Evolutionary conservation across 345 rosid genomes (phyloP).

Genomic region (Balakata baccata): DNA sequence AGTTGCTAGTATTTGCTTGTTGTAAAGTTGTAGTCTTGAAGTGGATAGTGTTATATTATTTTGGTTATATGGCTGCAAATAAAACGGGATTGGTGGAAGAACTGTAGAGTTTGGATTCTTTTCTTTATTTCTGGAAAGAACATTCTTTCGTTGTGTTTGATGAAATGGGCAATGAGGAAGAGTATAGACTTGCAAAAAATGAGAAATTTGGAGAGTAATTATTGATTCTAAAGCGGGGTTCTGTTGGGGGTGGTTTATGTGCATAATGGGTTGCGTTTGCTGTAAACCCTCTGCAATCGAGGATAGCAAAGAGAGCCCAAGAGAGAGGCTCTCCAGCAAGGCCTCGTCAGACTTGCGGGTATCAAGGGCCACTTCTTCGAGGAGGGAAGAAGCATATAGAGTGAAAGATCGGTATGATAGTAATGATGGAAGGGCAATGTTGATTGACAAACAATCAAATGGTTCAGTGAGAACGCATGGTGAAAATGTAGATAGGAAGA

Average conservation of each 20-base stretch:
- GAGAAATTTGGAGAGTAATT: constrained; percentile 25
- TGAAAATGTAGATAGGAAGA: constrained; percentile 62
- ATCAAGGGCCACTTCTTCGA: constrained; percentile 59
- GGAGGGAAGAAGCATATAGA: constrained; percentile 66
- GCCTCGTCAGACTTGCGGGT: constrained; percentile 52
- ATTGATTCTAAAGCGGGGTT: constrained; percentile 34
- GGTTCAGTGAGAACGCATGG: constrained; percentile 54
- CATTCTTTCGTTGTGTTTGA: constrained; percentile 13
- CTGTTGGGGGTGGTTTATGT: constrained; percentile 37
- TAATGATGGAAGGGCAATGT: constrained; percentile 54
- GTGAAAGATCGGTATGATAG: constrained; percentile 50
- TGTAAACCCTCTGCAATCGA: constrained; percentile 87
- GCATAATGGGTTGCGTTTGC: constrained; percentile 75
- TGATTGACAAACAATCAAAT: constrained; percentile 65
- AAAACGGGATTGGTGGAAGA: constrained; percentile 18
- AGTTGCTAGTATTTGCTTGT: constrained; percentile 9
- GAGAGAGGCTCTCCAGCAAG: constrained; percentile 61
- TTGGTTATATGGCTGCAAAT: constrained; percentile 8
- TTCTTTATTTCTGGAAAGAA: not conserved
- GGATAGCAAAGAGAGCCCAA: constrained; percentile 81
- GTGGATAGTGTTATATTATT: not conserved
- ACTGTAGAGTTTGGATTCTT: constrained; percentile 15
- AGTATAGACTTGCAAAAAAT: constrained; percentile 21
- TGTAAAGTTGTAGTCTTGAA: constrained; percentile 11
- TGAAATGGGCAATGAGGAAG: constrained; percentile 28